These are phyloP conservation scores for Daldinia concentrica DNA, from an alignment of 495 filamentous ascomycete genomes.

Conservation along the genomic window DNA sequence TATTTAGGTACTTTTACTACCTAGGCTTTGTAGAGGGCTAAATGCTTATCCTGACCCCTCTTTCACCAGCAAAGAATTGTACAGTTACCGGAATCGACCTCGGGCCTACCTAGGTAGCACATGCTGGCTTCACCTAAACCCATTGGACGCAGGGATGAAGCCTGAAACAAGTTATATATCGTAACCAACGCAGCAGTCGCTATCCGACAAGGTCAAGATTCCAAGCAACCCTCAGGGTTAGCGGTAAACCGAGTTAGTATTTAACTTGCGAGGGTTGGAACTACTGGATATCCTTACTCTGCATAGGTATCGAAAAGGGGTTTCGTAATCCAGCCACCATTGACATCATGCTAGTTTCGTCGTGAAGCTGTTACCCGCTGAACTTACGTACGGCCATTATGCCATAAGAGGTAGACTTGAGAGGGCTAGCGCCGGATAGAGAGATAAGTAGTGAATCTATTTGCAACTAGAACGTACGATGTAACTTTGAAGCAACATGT, in stretches of 20 bases:
- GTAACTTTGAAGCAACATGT: slow-evolving; percentile 21
- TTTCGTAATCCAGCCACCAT: slow-evolving; percentile 27
- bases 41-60: background rate
- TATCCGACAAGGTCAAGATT: slow-evolving; percentile 19
- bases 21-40: background rate
- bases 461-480: slow-evolving; percentile 14
- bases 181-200: background rate
- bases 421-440: slow-evolving; percentile 23
- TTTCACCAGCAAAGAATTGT: background rate
- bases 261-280: background rate
- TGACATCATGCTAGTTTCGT: slow-evolving; percentile 36
- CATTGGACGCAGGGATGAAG: slow-evolving; percentile 20
- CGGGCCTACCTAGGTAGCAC: slow-evolving; percentile 4
- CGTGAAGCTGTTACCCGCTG: slow-evolving; percentile 8
- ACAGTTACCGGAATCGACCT: slow-evolving; percentile 1
- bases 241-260: background rate
- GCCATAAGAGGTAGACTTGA: background rate
- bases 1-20: background rate
- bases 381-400: background rate
- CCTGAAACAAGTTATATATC: slow-evolving; percentile 14
- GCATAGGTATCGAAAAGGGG: background rate
- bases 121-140: slow-evolving; percentile 23
- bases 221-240: slow-evolving; percentile 5
- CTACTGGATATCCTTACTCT: background rate
- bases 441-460: slow-evolving; percentile 7